Percentiles rank a stretch among this genome's conserved stretches.
These are phyloP conservation scores for Bretziella fagacearum DNA, from an alignment of 2,329 filamentous ascomycete species.

Conservation along the genomic window DNA sequence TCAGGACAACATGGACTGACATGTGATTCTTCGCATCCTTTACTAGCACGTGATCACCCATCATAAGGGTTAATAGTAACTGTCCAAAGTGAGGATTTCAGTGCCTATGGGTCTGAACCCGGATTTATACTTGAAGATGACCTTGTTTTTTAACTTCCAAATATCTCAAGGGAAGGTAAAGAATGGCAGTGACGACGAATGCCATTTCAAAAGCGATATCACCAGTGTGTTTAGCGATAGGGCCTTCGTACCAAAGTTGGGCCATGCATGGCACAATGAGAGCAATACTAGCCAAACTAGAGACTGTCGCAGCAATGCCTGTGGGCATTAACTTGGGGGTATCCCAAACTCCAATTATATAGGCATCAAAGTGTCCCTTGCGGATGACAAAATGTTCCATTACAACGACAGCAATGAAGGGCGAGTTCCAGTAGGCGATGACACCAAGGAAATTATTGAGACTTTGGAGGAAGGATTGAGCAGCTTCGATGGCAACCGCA, in stretches of 20 bases:
- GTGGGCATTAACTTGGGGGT: slow-evolving; percentile 25
- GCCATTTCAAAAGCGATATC: slow-evolving; percentile 44
- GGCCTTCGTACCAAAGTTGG: slow-evolving; percentile 38
- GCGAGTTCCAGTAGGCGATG: slow-evolving; percentile 30
- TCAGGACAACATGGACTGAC: no score
- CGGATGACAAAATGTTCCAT: slow-evolving; percentile 28
- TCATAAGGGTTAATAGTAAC: no score
- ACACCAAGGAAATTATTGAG: slow-evolving; percentile 29
- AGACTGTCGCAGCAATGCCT: slow-evolving; percentile 26
- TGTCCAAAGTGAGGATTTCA: no score
- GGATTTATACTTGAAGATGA: background rate
- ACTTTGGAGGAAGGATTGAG: slow-evolving; percentile 25
- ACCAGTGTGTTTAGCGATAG: slow-evolving; percentile 36
- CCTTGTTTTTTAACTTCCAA: slow-evolving; percentile 22
- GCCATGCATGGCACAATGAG: slow-evolving; percentile 37
- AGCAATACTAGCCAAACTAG: slow-evolving; percentile 26
- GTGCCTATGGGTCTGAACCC: no score
- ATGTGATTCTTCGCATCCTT: no score
- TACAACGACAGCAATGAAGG: slow-evolving; percentile 26
- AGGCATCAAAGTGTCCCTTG: slow-evolving; percentile 24
- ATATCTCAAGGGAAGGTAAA: slow-evolving; percentile 26
- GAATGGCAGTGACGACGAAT: slow-evolving; percentile 28
- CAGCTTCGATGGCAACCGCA: slow-evolving; percentile 25
- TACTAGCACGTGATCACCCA: no score
- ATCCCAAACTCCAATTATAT: slow-evolving; percentile 30